Evolutionary conservation across 495 filamentous ascomycete genomes (phyloP), one percentile per base, ranked within the genome.

Genomic region (Xylaria sp.): DNA sequence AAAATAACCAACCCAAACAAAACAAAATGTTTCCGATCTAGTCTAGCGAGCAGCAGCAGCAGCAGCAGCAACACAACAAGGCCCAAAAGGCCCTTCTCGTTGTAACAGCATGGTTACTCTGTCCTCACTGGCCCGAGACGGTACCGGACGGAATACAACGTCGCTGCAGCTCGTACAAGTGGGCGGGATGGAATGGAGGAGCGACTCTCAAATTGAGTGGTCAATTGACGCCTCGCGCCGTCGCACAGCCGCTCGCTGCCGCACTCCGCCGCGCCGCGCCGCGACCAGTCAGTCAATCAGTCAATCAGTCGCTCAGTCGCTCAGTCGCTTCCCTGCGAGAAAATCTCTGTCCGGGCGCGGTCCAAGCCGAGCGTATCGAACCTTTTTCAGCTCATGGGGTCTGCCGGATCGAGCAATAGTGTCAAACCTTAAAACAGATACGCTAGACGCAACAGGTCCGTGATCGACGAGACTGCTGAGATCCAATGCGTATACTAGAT

Each of bases 301-400:
- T n/a, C n/a, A n/a, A n/a, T n/a, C n/a, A n/a, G n/a, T n/a, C n/a
- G n/a, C n/a, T n/a, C n/a, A n/a, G n/a, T n/a, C n/a, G n/a, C n/a
- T n/a, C n/a, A n/a, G n/a, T n/a, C n/a, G n/a, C n/a, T n/a, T n/a
- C 48, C 33, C 64, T 48, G 43, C 48, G 21, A 41, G 31, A 67
- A 67, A 67, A 67, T 53, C 64, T 67, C 33, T 55, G 17, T 41
- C 64, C 64, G 48, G 64, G n/a, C 48, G 64, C 64, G 64, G 64
- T 67, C 64, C 64, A 40, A 55, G 33, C 64, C 64, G 64, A 67
- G 33, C 46, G 29, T 21, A 35, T 35, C 48, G 48, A 17, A 21
- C 33, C 48, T 29, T n/a, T n/a, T n/a, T 67, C 48, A 52, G 62
- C 62, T 48, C 64, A 55, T 55, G 64, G 64, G 64, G 46, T 67